Conservation (phyloP, 768 basidiomycete species). For the Boletus speciosus region DNA sequence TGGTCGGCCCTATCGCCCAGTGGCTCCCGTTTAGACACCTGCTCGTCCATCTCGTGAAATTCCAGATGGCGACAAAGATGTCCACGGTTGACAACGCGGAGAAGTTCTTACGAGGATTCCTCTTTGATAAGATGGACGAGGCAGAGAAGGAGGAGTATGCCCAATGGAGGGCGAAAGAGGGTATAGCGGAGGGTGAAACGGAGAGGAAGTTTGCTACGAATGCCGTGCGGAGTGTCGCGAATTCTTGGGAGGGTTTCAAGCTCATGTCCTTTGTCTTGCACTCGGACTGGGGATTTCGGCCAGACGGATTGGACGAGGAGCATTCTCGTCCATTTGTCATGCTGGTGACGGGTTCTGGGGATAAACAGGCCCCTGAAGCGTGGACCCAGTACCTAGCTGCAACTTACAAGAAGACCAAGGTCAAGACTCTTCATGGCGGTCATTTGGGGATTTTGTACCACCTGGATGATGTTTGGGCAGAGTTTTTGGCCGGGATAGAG, state of each 20-base stretch:
- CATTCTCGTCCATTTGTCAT: slow-evolving; percentile 45
- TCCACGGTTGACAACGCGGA: slow-evolving; percentile 40
- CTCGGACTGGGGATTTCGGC: slow-evolving; percentile 50
- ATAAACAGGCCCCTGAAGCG: slow-evolving; percentile 38
- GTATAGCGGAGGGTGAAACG: slow-evolving; percentile 41
- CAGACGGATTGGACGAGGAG: slow-evolving; percentile 41
- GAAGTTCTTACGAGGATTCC: slow-evolving; percentile 33
- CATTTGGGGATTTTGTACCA: slow-evolving; percentile 46
- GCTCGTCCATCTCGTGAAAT: slow-evolving; percentile 31
- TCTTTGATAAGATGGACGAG: slow-evolving; percentile 42
- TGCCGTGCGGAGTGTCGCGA: slow-evolving; percentile 44
- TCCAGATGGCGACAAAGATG: slow-evolving; percentile 35
- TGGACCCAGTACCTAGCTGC: slow-evolving; percentile 51
- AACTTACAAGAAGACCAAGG: slow-evolving; percentile 41
- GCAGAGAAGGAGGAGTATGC: slow-evolving; percentile 32
- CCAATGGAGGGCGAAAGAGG: slow-evolving; percentile 41
- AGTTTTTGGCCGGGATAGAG: slow-evolving; percentile 21
- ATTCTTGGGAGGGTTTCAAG: slow-evolving; percentile 51
- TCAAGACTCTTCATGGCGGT: slow-evolving; percentile 45
- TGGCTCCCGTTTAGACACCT: slow-evolving; percentile 39
- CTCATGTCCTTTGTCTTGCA: slow-evolving; percentile 41
- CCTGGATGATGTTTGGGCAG: slow-evolving; percentile 45
- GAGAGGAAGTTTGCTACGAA: slow-evolving; percentile 41
- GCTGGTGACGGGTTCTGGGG: slow-evolving; percentile 41
- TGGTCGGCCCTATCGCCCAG: slow-evolving; percentile 43